These are phyloP conservation scores for Neostapfia colusana DNA, from an alignment of 176 grass and related monocot species.

Conservation along the genomic window DNA sequence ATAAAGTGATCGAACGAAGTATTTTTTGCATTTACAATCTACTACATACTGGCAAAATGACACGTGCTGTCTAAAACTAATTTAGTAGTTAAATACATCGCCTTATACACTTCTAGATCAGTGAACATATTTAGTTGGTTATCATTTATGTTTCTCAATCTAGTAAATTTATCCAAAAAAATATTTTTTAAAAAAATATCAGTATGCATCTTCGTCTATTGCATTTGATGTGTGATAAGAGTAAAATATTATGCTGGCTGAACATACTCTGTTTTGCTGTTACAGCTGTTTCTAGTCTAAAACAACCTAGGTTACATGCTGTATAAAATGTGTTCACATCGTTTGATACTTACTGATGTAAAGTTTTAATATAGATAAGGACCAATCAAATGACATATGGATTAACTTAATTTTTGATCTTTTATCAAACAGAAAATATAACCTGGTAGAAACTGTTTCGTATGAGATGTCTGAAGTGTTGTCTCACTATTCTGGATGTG, in stretches of 20 bases:
- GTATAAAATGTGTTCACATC: conserved; percentile 1
- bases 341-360: not conserved
- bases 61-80: not conserved
- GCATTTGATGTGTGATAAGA: not conserved
- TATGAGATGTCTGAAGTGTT: not conserved
- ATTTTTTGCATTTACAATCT: not conserved
- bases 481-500: not conserved
- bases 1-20: not conserved
- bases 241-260: not conserved
- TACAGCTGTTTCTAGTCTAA: not conserved
- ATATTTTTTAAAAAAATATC: not conserved
- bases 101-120: not conserved
- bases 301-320: not conserved
- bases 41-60: not conserved
- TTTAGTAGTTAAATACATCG: not conserved
- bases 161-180: not conserved
- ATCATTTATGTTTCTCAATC: not conserved
- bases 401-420: not conserved
- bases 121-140: not conserved
- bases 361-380: not conserved
- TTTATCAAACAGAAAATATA: not conserved
- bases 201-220: not conserved
- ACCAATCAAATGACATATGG: not conserved
- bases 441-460: not conserved
- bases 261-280: conserved; percentile 29